These are phyloP conservation scores for Phaeophleospora eucalypticola DNA, from an alignment of 2,329 filamentous ascomycete genomes.

Conservation along the genomic window DNA sequence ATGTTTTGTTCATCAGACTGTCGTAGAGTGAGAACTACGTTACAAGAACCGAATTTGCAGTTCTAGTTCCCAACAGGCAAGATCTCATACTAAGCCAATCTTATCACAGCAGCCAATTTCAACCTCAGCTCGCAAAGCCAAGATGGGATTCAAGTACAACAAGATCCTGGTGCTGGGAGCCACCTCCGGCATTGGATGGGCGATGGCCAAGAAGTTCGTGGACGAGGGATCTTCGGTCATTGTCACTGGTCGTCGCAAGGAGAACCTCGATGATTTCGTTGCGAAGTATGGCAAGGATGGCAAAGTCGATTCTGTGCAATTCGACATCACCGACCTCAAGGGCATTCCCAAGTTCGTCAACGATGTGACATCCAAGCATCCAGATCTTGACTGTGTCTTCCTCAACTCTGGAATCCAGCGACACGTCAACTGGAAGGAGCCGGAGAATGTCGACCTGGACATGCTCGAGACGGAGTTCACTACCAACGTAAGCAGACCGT, in stretches of 20 bases:
- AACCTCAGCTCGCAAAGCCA: too few species aligned
- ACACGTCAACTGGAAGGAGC: slow-evolving; percentile 47
- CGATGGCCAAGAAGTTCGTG: slow-evolving; percentile 48
- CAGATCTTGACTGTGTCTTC: slow-evolving; percentile 51
- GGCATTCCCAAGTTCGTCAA: slow-evolving; percentile 44
- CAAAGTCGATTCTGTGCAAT: slow-evolving; percentile 46
- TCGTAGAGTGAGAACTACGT: too few species aligned
- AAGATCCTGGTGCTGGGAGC: slow-evolving; percentile 54
- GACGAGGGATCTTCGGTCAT: slow-evolving; percentile 46
- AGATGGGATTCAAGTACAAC: slow-evolving; percentile 46
- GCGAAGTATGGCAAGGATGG: slow-evolving; percentile 43
- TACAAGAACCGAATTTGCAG: too few species aligned
- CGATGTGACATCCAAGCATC: slow-evolving; percentile 42
- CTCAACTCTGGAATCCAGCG: slow-evolving; percentile 53
- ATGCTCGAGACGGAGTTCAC: slow-evolving; percentile 17
- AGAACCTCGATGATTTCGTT: slow-evolving; percentile 48
- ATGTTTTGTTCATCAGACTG: too few species aligned
- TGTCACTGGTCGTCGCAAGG: slow-evolving; percentile 49
- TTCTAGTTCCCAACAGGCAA: too few species aligned
- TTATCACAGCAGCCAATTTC: too few species aligned
- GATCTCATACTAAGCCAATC: too few species aligned
- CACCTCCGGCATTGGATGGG: slow-evolving; percentile 47
- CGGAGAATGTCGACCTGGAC: slow-evolving; percentile 45
- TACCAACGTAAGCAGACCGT: slow-evolving; percentile 36
- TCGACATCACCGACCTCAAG: slow-evolving; percentile 50